Percentiles rank a stretch among this genome's conserved stretches.
Conservation (phyloP, 331 rosid species). For the Quercus phellos region DNA sequence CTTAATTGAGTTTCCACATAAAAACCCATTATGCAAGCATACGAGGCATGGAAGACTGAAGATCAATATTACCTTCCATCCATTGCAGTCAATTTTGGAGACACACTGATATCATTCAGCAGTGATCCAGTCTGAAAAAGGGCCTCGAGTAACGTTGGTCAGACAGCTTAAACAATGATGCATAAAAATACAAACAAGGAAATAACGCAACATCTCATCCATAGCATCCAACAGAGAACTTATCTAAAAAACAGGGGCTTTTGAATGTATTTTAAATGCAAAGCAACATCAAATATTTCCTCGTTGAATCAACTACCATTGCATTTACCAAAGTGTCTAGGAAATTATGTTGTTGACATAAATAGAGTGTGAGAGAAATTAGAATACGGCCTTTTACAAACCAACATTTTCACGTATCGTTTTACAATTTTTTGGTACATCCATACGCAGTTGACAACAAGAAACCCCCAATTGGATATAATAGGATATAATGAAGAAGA, state of each 20-base stretch:
- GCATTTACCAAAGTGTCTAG: too few species aligned
- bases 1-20: background rate
- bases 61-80: slow-evolving; percentile 45
- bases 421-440: background rate
- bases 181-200: background rate
- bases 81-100: slow-evolving; percentile 33
- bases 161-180: background rate
- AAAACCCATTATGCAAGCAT: background rate
- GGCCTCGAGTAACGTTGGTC: slow-evolving; percentile 8
- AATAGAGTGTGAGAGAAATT: background rate
- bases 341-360: background rate
- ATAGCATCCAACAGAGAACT: background rate
- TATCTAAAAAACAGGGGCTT: background rate
- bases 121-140: slow-evolving; percentile 46
- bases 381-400: background rate
- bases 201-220: background rate
- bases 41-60: background rate
- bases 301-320: background rate
- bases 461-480: background rate
- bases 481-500: background rate
- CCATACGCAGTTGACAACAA: background rate
- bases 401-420: background rate
- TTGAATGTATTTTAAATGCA: background rate
- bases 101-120: slow-evolving; percentile 25
- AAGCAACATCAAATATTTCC: background rate